Conservation (phyloP, 2,329 filamentous ascomycete species). For the Aspergillus carbonarius region DNA sequence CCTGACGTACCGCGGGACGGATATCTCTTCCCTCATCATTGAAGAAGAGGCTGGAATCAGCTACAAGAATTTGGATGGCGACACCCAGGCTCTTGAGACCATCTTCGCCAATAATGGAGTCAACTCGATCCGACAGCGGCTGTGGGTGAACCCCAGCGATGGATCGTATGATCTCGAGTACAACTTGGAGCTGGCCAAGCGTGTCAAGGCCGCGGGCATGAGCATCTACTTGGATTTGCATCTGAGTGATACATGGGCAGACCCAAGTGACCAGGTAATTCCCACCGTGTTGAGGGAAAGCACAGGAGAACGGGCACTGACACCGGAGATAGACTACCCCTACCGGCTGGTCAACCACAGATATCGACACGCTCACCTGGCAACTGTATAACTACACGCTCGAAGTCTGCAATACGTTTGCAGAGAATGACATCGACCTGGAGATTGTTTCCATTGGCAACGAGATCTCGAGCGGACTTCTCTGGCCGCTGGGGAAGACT, state of each 20-base stretch:
- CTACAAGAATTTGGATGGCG: constrained; percentile 60
- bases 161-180: constrained; percentile 69
- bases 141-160: constrained; percentile 68
- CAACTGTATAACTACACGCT: constrained; percentile 69
- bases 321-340: constrained; percentile 49
- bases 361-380: constrained; percentile 59
- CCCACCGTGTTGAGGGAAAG: background rate
- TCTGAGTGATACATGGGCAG: constrained; percentile 70
- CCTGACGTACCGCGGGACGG: constrained; percentile 64
- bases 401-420: constrained; percentile 61
- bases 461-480: constrained; percentile 66
- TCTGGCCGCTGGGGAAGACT: constrained; percentile 64
- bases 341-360: constrained; percentile 60
- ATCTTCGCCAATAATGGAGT: constrained; percentile 63
- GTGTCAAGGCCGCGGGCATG: constrained; percentile 63
- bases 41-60: constrained; percentile 61
- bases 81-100: constrained; percentile 57
- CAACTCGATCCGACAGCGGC: constrained; percentile 68
- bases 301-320: background rate
- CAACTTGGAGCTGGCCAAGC: constrained; percentile 65
- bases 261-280: constrained; percentile 60
- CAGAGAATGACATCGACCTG: constrained; percentile 54
- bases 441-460: constrained; percentile 70
- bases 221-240: constrained; percentile 64
- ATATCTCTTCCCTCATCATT: constrained; percentile 67